Percentiles rank a stretch among this genome's conserved stretches.
These are phyloP conservation scores for Magnolia sinica DNA, from an alignment of 164 flowering plant genomes.

Conservation along the genomic window DNA sequence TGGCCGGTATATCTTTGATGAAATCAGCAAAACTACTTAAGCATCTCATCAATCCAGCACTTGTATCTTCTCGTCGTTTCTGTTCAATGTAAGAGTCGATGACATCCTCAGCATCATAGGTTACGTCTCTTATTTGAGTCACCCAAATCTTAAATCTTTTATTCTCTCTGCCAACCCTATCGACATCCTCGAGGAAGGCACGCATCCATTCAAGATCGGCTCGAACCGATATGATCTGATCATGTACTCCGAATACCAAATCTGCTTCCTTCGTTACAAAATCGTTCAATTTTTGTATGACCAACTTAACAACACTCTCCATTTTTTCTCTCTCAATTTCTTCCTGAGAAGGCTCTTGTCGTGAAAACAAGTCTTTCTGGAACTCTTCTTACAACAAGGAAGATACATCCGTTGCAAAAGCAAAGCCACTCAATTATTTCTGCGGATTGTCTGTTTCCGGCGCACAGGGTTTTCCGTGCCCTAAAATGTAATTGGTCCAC, in stretches of 20 bases:
- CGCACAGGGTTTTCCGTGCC: too few species aligned
- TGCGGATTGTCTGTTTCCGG: too few species aligned
- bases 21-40: constrained; percentile 6
- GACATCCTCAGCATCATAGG: constrained; percentile 6
- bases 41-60: background rate
- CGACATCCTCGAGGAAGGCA: background rate
- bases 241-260: background rate
- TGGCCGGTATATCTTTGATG: constrained; percentile 19
- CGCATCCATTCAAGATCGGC: background rate
- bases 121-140: background rate
- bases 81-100: background rate
- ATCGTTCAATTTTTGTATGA: background rate
- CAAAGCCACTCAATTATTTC: too few species aligned
- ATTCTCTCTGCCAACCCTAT: background rate
- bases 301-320: background rate
- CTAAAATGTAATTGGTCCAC: too few species aligned
- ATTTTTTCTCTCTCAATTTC: background rate
- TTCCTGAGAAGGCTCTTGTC: too few species aligned
- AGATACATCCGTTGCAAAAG: too few species aligned
- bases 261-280: background rate
- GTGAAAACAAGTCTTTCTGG: too few species aligned
- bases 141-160: background rate
- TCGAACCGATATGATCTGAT: background rate
- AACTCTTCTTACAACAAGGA: too few species aligned
- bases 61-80: background rate